Evolutionary conservation across 306 rosid species (phyloP), one percentile per base, ranked within the genome.

Genomic region (Trichosanthes truncata): DNA sequence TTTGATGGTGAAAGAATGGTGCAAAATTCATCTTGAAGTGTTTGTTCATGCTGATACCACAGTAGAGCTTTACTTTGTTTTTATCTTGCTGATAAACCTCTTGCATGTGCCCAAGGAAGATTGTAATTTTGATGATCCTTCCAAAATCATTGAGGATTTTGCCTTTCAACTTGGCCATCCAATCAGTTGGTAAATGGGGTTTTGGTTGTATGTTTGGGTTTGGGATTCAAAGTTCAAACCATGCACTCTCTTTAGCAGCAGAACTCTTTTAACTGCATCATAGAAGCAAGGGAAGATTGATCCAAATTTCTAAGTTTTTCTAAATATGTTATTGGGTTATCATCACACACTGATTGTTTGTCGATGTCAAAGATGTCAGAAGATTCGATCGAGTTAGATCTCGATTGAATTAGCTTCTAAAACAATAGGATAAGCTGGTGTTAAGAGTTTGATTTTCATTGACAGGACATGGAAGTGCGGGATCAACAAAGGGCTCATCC

Each of bases 391-490:
- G 40, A 45, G 57, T 45, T 72, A 14, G 41, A 45, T 46, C 40
- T 48, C 7, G 25, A 25, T 68, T 4, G 0, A 40, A 68, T 68
- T 13, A 68, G 75, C 18, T 40, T 68, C 18, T 40, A 5, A 65
- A 18, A n/a, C 60, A n/a, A n/a, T 55, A 59, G 4, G 65, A 59
- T 1, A 9, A 59, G 66, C 7, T 59, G 17, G 35, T 25, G 10
- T 59, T 25, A 23, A 57, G 7, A 7, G 21, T 18, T 31, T 4
- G n/a, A 74, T 33, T 56, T 77, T 25, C 9, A 43, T 71, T 55
- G 53, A 38, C 38, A 74, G 79, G 83, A 78, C 55, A 43, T 13
- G 81, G 75, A 59, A 57, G 41, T 67, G 33, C 26, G 33, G 59
- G 69, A 29, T 78, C 83, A 36, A 63, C 72, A 33, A 55, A n/a